phyloP scores from a whole-genome alignment of 805 yeast species.

The Candida insectalens region DNA sequence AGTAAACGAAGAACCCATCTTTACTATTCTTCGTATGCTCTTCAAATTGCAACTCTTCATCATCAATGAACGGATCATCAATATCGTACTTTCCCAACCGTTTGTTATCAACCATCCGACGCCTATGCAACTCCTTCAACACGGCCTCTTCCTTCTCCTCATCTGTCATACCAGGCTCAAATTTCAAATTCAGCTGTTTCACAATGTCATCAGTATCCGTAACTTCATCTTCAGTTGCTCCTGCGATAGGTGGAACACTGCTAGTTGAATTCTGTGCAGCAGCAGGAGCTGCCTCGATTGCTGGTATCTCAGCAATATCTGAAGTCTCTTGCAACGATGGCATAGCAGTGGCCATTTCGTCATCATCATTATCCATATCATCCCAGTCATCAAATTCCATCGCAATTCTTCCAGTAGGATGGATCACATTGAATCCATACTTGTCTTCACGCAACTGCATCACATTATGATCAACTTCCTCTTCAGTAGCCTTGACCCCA shows the following conservation, averaged over 20 bases:
- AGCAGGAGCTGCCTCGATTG: slow-evolving; percentile 22
- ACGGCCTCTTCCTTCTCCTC: slow-evolving; percentile 24
- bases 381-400: slow-evolving; percentile 44
- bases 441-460: slow-evolving; percentile 69
- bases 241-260: slow-evolving; percentile 3
- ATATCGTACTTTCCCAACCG: slow-evolving; percentile 86
- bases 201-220: slow-evolving; percentile 28
- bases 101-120: slow-evolving; percentile 45
- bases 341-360: slow-evolving; percentile 4
- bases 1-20: slow-evolving; percentile 92
- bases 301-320: slow-evolving; percentile 2
- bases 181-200: slow-evolving; percentile 18
- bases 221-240: slow-evolving; percentile 16
- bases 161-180: slow-evolving; percentile 23
- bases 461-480: slow-evolving; percentile 63
- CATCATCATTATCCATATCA: slow-evolving; percentile 30
- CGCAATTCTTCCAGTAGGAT: slow-evolving; percentile 55
- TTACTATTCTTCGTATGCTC: slow-evolving; percentile 87
- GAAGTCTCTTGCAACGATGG: too few relatives aligned
- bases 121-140: slow-evolving; percentile 22
- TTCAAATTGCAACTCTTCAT: slow-evolving; percentile 84
- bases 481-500: slow-evolving; percentile 28
- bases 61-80: slow-evolving; percentile 95
- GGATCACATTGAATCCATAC: slow-evolving; percentile 69
- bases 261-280: slow-evolving; percentile 30